Evolutionary conservation across 768 basidiomycete genomes (phyloP).

Genomic region (Tulasnella calospora): DNA sequence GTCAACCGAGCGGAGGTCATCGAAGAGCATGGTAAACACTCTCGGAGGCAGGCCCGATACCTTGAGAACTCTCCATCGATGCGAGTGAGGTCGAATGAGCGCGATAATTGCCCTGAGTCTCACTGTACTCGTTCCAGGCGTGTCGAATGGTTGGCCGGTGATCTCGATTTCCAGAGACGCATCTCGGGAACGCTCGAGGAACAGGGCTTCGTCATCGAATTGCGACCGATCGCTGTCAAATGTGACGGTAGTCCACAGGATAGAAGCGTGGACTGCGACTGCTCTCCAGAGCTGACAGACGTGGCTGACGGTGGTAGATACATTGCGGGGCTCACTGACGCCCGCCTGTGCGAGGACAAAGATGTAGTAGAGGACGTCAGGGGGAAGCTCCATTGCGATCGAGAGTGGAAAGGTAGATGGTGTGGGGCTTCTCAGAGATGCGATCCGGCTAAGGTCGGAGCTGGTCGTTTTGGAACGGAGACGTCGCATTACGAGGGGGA

Average conservation of each 20-base stretch:
- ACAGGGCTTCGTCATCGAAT: neutral
- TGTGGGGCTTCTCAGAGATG: neutral
- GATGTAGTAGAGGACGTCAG: conserved; percentile 4
- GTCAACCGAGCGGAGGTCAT: neutral
- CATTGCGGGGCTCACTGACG: neutral
- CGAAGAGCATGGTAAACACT: neutral
- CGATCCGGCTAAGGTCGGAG: neutral
- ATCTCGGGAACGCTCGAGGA: neutral
- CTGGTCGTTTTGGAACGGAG: neutral
- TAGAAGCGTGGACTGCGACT: neutral
- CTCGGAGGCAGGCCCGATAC: neutral
- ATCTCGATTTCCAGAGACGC: conserved; percentile 12
- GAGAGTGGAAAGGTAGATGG: neutral
- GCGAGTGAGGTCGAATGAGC: conserved; percentile 2
- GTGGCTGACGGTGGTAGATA: conserved; percentile 1
- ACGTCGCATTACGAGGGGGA: conserved; percentile 1
- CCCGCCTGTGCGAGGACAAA: neutral
- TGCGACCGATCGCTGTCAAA: neutral
- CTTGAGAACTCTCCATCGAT: neutral
- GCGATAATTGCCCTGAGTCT: neutral
- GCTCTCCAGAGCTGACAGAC: conserved; percentile 1
- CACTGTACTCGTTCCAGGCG: neutral
- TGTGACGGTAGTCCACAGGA: neutral
- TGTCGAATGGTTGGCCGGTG: conserved; percentile 1
- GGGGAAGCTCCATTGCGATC: neutral